Base-by-base conservation (phyloP, 164 flowering plant genomes). In the Dillenia suffruticosa region DNA sequence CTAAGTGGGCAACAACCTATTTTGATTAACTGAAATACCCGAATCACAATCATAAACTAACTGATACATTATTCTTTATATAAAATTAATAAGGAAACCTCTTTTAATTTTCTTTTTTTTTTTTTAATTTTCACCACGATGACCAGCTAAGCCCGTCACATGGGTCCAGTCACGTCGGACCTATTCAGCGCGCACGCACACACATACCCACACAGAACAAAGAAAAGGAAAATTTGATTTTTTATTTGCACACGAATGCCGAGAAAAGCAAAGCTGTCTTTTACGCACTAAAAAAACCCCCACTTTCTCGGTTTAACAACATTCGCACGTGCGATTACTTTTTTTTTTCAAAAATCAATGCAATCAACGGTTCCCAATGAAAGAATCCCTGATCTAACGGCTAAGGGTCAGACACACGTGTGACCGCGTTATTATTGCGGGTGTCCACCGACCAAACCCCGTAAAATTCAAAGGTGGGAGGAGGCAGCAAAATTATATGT, bases 111-210 rank as follows among this genome's bases (percentile, higher is more conserved):
- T 26, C 40, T 26, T 2, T 26, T 6, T 5, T 32, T 32, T 32
- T 32, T 32, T 5, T 26, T 26, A 32, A 32, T 32, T 32, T 32
- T 65, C 81, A 77, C 86, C 86, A 72, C 77, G 81, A 60, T 46
- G 12, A 64, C 78, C 82, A 79, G 83, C 80, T 75, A 58, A 72
- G 69, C 71, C 63, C 52, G 62, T 74, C 78, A 75, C 78, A 65
- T 77, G 79, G 76, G 26, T n/a, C 51, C 58, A 13, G 57, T 10
- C 11, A 44, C 14, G 56, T 63, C 62, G 71, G 72, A 5, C 72
- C 82, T 69, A 55, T 68, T 5, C 9, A 57, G 55, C 64, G 65
- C 63, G 62, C 32, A 5, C 22, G 17, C 32, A 3, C n/a, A 15
- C 11, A 2, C 24, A 1, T 8, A 5, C 22, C 2, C 9, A 8